Evolutionary conservation across 2,329 filamentous ascomycete genomes (phyloP).

Genomic region (Colletotrichum gloeosporioides): DNA sequence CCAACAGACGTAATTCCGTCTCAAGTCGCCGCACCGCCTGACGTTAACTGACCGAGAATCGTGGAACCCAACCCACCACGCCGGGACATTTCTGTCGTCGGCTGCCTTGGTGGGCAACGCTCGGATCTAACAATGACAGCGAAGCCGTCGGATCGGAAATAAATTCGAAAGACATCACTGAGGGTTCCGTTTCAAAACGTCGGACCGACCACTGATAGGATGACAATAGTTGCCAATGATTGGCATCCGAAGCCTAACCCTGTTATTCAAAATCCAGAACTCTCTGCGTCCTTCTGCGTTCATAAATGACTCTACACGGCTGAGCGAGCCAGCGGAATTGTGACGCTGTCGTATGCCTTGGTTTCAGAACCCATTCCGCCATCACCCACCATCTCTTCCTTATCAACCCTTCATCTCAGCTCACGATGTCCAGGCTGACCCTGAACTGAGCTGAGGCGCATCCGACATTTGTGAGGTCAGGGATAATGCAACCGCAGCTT

Average conservation of each 20-base stretch:
- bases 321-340: not conserved
- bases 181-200: not conserved
- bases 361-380: not conserved
- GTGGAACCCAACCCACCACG: not conserved
- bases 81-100: not conserved
- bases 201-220: not conserved
- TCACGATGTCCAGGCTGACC: not conserved
- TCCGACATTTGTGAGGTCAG: not conserved
- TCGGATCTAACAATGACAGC: not conserved
- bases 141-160: not conserved
- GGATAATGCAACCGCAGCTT: not conserved
- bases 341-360: not conserved
- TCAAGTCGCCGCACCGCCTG: not conserved
- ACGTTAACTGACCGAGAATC: not conserved
- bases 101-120: not conserved
- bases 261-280: not conserved
- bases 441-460: not conserved
- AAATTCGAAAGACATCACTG: not conserved
- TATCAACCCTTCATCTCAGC: not conserved
- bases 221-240: not conserved
- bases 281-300: not conserved
- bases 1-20: slow-evolving; percentile 2
- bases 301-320: not conserved
- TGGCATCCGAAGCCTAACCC: not conserved
- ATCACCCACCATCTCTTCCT: not conserved